These are phyloP conservation scores for Vitis hybrid DNA, from an alignment of 177 flowering plant species.

Conservation along the genomic window DNA sequence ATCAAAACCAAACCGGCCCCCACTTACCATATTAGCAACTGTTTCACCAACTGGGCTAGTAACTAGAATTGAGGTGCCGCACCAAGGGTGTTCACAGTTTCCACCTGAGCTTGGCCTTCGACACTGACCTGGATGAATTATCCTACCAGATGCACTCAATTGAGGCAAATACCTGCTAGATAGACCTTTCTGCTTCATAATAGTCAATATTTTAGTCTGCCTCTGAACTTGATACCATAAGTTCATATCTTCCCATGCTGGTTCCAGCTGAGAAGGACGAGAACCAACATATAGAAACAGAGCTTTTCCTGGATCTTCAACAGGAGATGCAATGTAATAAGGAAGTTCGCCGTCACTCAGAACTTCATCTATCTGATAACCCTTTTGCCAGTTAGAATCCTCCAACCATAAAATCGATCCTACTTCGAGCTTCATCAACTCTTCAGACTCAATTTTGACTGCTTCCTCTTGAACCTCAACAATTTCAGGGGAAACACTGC, in stretches of 20 bases:
- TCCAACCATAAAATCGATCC: conserved; percentile 77
- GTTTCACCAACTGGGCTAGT: conserved; percentile 78
- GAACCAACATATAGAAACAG: conserved; percentile 75
- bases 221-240: conserved; percentile 95
- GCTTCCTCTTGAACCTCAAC: conserved; percentile 69
- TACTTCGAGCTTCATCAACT: conserved; percentile 48
- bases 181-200: conserved; percentile 79
- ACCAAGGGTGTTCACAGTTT: conserved; percentile 85
- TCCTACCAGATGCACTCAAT: conserved; percentile 73
- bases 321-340: conserved; percentile 55
- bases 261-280: conserved; percentile 84
- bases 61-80: conserved; percentile 87
- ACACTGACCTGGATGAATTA: conserved; percentile 79
- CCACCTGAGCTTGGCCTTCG: conserved; percentile 54
- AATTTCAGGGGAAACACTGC: conserved; percentile 62
- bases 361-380: conserved; percentile 65
- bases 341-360: conserved; percentile 42
- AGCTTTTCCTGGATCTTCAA: conserved; percentile 61
- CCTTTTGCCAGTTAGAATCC: conserved; percentile 62
- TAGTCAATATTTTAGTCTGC: conserved; percentile 74
- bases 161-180: conserved; percentile 78
- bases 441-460: conserved; percentile 32
- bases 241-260: conserved; percentile 90
- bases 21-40: conserved; percentile 47
- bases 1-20: conserved; percentile 51